Evolutionary conservation across 257 asterid genomes (phyloP).

Genomic region (Solanum gracilifrons): DNA sequence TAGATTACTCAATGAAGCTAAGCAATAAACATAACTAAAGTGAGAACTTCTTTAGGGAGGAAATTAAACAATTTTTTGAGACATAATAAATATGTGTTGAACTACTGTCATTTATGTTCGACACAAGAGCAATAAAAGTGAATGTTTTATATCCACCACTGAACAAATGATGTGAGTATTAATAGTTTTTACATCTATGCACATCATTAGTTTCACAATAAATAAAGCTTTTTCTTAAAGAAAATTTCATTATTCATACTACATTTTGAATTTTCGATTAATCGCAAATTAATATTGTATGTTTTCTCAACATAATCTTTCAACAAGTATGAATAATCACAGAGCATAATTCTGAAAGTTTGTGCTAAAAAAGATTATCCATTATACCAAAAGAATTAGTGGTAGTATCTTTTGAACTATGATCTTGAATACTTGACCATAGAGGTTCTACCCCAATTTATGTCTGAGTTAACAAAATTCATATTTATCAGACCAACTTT

Average conservation of each 20-base stretch:
- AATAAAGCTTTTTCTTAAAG: neutral
- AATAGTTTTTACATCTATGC: neutral
- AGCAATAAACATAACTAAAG: neutral
- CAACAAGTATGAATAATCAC: neutral
- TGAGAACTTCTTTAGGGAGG: neutral
- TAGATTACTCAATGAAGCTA: neutral
- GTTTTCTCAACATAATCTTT: neutral
- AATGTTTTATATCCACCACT: neutral
- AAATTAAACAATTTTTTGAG: no score
- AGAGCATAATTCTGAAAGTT: neutral
- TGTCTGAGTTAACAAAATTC: neutral
- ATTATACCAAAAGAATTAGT: neutral
- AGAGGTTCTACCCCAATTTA: neutral
- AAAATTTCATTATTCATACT: neutral
- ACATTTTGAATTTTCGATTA: rapidly evolving
- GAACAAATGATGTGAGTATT: neutral
- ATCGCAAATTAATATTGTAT: neutral
- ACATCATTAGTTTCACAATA: neutral
- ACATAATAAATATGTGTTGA: neutral
- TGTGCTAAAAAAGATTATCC: neutral
- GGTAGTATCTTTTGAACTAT: neutral
- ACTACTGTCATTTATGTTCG: neutral
- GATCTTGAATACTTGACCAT: neutral
- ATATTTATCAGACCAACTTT: no score
- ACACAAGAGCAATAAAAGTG: neutral